These are phyloP conservation scores for Coemansia sp. DNA, from an alignment of 192 early-diverging fungal species.

Conservation along the genomic window DNA sequence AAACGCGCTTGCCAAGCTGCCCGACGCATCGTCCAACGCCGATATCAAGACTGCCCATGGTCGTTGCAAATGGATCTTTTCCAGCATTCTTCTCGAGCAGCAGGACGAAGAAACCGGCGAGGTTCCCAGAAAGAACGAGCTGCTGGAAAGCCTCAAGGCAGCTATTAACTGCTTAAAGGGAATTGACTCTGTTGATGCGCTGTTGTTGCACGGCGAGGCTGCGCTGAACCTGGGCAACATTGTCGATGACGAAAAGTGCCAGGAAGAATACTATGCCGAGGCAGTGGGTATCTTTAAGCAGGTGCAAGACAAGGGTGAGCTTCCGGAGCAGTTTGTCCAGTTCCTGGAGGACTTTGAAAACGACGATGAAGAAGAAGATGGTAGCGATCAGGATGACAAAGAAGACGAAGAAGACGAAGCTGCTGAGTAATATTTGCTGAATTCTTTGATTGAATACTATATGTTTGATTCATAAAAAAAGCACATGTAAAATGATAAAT, in stretches of 20 bases:
- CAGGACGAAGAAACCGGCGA: conserved; percentile 17
- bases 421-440: too few species aligned
- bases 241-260: conserved; percentile 24
- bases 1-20: conserved; percentile 5
- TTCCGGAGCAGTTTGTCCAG: conserved; percentile 48
- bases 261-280: conserved; percentile 32
- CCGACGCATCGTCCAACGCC: neutral
- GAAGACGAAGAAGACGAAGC: too few species aligned
- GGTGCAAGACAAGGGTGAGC: conserved; percentile 25
- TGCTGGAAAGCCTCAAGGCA: conserved; percentile 17
- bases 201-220: conserved; percentile 45
- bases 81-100: conserved; percentile 26
- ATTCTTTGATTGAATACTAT: too few species aligned
- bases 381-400: neutral
- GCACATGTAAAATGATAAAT: too few species aligned
- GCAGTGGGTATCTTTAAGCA: conserved; percentile 33
- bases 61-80: conserved; percentile 30
- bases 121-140: conserved; percentile 7
- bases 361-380: conserved; percentile 13
- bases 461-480: neutral
- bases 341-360: conserved; percentile 49
- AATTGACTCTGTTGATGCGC: conserved; percentile 9
- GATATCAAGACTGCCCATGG: conserved; percentile 15
- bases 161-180: conserved; percentile 20
- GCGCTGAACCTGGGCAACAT: conserved; percentile 49